Evolutionary conservation across 2,329 filamentous ascomycete species (phyloP).

Genomic region (Ustilaginoidea virens): DNA sequence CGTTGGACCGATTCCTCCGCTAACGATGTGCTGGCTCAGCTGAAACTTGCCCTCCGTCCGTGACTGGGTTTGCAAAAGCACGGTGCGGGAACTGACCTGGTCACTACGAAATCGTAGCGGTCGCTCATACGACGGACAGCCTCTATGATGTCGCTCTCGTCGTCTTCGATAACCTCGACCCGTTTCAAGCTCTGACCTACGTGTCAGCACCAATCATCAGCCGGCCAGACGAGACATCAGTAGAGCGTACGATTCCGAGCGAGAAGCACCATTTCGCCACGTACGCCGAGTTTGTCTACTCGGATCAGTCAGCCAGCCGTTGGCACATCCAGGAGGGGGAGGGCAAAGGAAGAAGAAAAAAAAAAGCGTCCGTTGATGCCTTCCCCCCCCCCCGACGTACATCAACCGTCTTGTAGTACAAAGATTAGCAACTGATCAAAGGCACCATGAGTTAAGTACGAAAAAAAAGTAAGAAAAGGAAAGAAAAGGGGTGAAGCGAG

Average conservation of each 20-base stretch:
- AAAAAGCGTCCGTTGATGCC: no score
- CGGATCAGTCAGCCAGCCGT: background rate
- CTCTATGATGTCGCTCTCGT: constrained; percentile 80
- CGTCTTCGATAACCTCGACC: constrained; percentile 86
- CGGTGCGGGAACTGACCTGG: constrained; percentile 44
- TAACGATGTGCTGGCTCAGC: constrained; percentile 12
- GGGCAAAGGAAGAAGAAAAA: no score
- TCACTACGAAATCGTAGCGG: constrained; percentile 88
- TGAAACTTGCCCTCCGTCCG: background rate
- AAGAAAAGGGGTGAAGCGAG: background rate
- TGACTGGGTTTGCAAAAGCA: background rate
- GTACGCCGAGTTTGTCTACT: constrained; percentile 48
- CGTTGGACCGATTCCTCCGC: constrained; percentile 92
- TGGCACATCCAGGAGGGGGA: no score
- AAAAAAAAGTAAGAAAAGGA: background rate
- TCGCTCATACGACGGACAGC: constrained; percentile 75
- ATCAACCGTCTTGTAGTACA: constrained; percentile 26
- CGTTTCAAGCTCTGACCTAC: constrained; percentile 53
- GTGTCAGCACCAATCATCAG: background rate
- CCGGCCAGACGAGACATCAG: background rate
- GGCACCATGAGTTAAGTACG: background rate
- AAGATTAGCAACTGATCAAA: background rate
- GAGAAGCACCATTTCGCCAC: constrained; percentile 51
- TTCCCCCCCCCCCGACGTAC: constrained; percentile 17
- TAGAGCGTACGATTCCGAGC: constrained; percentile 36